Conservation (phyloP, 768 basidiomycete genomes). For the Tephrocybe sp. region DNA sequence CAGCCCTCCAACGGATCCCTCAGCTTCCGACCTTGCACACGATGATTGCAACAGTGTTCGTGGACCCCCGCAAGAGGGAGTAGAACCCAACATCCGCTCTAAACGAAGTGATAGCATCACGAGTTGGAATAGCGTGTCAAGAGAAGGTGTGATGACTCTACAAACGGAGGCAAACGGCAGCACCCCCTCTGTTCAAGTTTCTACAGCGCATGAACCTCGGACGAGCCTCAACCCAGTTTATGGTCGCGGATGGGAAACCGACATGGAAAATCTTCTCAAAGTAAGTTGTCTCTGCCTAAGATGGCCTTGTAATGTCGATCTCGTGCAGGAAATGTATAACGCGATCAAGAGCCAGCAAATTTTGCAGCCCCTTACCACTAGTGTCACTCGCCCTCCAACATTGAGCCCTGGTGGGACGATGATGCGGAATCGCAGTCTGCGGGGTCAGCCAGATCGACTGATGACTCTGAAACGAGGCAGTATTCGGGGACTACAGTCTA, state of each 20-base stretch:
- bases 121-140: constrained; percentile 80
- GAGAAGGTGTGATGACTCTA: constrained; percentile 48
- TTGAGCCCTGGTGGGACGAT: constrained; percentile 54
- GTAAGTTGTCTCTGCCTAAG: constrained; percentile 35
- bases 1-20: constrained; percentile 42
- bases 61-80: constrained; percentile 56
- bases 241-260: constrained; percentile 77
- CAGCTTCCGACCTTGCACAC: constrained; percentile 61
- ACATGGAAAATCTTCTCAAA: constrained; percentile 87
- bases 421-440: constrained; percentile 71
- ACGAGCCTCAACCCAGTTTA: constrained; percentile 38
- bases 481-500: constrained; percentile 83
- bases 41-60: constrained; percentile 68
- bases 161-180: constrained; percentile 54
- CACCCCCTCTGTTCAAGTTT: constrained; percentile 61
- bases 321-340: constrained; percentile 84
- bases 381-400: constrained; percentile 48
- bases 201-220: constrained; percentile 37
- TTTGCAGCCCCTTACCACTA: constrained; percentile 69
- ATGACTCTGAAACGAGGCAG: constrained; percentile 86
- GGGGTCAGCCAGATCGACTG: constrained; percentile 70
- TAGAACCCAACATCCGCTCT: constrained; percentile 52
- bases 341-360: constrained; percentile 92
- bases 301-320: constrained; percentile 2
- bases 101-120: constrained; percentile 84